phyloP scores from a whole-genome alignment of 2,329 filamentous ascomycete genomes.

The Penicillium thymicola region DNA sequence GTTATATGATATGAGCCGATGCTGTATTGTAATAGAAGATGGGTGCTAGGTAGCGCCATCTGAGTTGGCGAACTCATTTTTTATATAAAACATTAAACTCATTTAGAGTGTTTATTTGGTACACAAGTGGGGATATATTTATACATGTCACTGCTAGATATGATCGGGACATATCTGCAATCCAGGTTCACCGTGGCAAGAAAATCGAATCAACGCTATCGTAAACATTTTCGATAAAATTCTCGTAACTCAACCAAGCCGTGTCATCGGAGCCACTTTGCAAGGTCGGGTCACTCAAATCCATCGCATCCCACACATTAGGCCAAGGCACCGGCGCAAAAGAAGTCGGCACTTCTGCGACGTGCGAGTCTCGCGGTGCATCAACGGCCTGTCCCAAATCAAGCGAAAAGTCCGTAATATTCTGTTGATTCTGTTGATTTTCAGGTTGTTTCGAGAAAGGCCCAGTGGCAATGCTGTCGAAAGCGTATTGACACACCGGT shows the following conservation, averaged over 20 bases:
- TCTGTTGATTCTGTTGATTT: background rate
- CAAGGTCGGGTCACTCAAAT: conserved; percentile 11
- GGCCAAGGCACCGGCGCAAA: conserved; percentile 15
- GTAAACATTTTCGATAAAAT: conserved; percentile 28
- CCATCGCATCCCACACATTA: conserved; percentile 27
- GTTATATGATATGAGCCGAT: background rate
- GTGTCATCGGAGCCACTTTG: conserved; percentile 13
- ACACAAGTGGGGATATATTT: background rate
- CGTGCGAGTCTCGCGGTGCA: background rate
- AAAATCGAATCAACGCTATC: conserved; percentile 24
- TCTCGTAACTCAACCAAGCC: conserved; percentile 30
- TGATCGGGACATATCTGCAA: background rate
- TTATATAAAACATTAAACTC: background rate
- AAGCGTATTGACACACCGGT: background rate
- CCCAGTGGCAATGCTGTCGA: background rate
- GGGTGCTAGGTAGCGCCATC: too few relatives aligned
- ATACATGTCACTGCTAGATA: background rate
- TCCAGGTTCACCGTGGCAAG: conserved; percentile 4
- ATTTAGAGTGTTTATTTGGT: background rate
- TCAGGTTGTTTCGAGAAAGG: background rate
- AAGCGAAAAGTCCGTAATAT: background rate
- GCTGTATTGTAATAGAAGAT: too few relatives aligned
- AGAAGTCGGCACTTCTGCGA: background rate
- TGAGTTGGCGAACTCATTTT: background rate
- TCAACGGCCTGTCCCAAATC: background rate